phyloP scores from a whole-genome alignment of 805 yeast species.

The Ogataea naganishii region DNA sequence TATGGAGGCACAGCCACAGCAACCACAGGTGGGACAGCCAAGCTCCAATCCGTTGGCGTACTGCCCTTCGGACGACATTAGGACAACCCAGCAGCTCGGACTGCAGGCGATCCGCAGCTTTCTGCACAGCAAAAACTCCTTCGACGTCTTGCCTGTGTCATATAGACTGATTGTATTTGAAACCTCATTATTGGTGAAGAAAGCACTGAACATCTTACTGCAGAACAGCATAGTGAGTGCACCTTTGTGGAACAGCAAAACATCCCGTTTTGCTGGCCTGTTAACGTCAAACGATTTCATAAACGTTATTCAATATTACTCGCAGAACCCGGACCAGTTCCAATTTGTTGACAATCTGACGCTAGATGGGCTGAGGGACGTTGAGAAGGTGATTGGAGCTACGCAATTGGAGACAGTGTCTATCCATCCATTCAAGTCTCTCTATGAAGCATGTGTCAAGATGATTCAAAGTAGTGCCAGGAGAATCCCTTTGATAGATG shows the following conservation, averaged over 20 bases:
- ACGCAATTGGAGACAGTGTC: constrained; percentile 79
- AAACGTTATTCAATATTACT: constrained; percentile 90
- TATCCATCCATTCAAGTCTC: constrained; percentile 82
- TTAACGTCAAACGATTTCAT: constrained; percentile 88
- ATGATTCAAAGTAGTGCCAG: constrained; percentile 86
- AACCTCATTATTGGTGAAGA: constrained; percentile 81
- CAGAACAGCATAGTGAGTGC: constrained; percentile 95
- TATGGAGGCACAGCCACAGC: no score
- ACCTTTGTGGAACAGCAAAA: constrained; percentile 90
- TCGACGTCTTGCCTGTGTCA: constrained; percentile 93
- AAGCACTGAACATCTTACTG: constrained; percentile 78
- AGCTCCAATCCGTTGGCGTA: no score
- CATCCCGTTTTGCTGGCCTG: constrained; percentile 88
- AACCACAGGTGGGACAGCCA: no score
- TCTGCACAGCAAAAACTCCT: constrained; percentile 83
- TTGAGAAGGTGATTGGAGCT: constrained; percentile 82
- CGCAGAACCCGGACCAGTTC: constrained; percentile 79
- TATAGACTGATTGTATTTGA: constrained; percentile 90
- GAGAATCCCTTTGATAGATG: constrained; percentile 89
- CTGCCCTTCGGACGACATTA: constrained; percentile 19
- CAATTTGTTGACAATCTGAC: constrained; percentile 82
- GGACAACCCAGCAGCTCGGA: constrained; percentile 64
- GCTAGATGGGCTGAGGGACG: constrained; percentile 74
- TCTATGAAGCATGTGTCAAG: constrained; percentile 87
- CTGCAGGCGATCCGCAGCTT: constrained; percentile 77